Conservation (phyloP, 768 basidiomycete genomes). For the Pisolithus microcarpus region DNA sequence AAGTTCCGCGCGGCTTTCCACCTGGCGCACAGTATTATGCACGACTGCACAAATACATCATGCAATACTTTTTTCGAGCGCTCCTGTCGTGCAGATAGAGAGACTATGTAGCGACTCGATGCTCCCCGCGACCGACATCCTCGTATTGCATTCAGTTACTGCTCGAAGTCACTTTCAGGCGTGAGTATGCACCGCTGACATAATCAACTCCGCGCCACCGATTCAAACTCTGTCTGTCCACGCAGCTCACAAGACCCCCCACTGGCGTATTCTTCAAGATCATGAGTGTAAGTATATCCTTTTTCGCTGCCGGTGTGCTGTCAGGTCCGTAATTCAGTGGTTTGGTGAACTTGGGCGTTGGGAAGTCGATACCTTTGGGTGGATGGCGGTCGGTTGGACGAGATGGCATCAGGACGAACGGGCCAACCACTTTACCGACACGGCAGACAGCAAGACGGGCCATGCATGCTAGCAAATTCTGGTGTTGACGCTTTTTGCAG, state of each 20-base stretch:
- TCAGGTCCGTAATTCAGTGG: too few relatives aligned
- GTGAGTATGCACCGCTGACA: too few relatives aligned
- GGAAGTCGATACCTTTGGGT: not conserved
- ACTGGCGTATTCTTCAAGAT: not conserved
- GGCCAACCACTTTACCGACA: not conserved
- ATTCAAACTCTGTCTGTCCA: not conserved
- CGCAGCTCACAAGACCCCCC: not conserved
- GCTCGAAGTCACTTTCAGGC: too few relatives aligned
- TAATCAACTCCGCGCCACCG: too few relatives aligned
- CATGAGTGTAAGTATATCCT: not conserved
- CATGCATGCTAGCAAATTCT: not conserved
- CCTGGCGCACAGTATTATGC: too few relatives aligned
- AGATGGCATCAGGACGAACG: not conserved
- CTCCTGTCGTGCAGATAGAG: too few relatives aligned
- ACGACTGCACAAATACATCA: too few relatives aligned
- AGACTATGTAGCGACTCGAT: too few relatives aligned
- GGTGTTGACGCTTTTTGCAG: not conserved
- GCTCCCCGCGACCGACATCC: too few relatives aligned
- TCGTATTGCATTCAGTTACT: too few relatives aligned
- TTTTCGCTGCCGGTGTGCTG: not conserved
- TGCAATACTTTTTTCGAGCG: too few relatives aligned
- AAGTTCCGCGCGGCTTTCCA: too few relatives aligned
- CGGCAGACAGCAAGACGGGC: not conserved
- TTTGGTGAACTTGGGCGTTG: not conserved
- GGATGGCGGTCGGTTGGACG: not conserved